Base-by-base conservation (phyloP, 768 basidiomycete genomes). In the Lactifluus hygrophoroides region DNA sequence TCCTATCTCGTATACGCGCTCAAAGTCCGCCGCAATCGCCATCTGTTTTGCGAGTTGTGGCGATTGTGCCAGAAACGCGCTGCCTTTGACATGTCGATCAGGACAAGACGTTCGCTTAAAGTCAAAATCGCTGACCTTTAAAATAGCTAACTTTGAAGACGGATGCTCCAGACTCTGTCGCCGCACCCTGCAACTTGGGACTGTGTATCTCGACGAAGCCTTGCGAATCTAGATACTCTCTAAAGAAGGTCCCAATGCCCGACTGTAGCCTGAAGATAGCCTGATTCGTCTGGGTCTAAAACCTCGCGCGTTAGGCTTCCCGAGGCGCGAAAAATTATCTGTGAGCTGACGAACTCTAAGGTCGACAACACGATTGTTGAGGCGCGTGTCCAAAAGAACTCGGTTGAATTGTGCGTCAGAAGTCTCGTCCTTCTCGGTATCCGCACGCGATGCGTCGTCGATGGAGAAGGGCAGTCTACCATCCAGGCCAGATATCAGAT, bases 121-220 rank as follows among this genome's bases (percentile, higher is more conserved):
- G 5, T 40, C 58, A 59, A 19, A 21, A 25, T 56, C 17, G 67
- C 74, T 35, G 63, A 85, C 94, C 91, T 79, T 96, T 95, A 78
- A 98, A 99, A 73, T 99, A 98, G 68, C 81, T 81, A 45, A 98
- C 96, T 77, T 94, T 94, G 81, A 98, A 99, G 38, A 99, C 96
- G 35, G 89, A 90, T 43, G 96, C 91, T 9, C 96, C 96, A 13
- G 88, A 90, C 74, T 98, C 96, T 2, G 96, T 98, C 9, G 96
- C 94, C 34, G 96, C 88, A 42, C 91, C 94, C 70, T 97, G 94
- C 2, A 99, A 79, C 74, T 98, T 99, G 5, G 96, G 96, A 60
- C 90, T 94, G 73, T 98, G 95, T 61, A 99, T 98, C 73, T 98
- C 95, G 52, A 82, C 83, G 70, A 98, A 98, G 21, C 86, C 84